phyloP scores from a whole-genome alignment of 2,329 filamentous ascomycete genomes.

The Fusarium miscanthi region DNA sequence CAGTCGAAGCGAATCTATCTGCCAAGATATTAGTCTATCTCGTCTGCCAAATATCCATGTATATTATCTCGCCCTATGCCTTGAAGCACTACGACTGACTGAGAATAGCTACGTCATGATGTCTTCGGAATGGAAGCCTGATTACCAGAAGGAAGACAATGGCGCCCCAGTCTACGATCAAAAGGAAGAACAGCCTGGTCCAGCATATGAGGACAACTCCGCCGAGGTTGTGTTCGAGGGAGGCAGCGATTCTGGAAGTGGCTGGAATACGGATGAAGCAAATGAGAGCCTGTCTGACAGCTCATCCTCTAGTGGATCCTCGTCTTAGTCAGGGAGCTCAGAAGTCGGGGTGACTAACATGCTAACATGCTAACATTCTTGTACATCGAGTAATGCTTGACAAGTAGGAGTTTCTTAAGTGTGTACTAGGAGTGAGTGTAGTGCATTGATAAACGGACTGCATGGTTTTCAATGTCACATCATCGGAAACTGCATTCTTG shows the following conservation, averaged over 20 bases:
- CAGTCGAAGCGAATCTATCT: background rate
- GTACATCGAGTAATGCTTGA: too few relatives aligned
- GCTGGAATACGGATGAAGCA: background rate
- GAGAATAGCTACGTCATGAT: background rate
- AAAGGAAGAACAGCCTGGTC: background rate
- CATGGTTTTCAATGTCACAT: rapidly evolving
- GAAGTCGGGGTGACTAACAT: too few relatives aligned
- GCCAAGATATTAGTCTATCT: background rate
- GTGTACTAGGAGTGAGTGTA: background rate
- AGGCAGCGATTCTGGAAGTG: background rate
- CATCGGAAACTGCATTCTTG: background rate
- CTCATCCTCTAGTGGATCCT: background rate
- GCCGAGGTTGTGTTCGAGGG: background rate
- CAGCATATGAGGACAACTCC: background rate
- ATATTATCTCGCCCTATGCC: background rate
- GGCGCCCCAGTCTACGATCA: too few relatives aligned
- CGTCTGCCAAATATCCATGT: background rate
- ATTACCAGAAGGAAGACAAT: background rate
- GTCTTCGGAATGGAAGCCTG: background rate
- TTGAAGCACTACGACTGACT: background rate
- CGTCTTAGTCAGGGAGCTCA: background rate
- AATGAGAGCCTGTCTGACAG: background rate
- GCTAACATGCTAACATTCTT: background rate
- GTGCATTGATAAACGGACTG: background rate
- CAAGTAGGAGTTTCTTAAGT: background rate